Evolutionary conservation across 306 rosid species (phyloP), one percentile per base, ranked within the genome.

Genomic region (Biancaea sappan): DNA sequence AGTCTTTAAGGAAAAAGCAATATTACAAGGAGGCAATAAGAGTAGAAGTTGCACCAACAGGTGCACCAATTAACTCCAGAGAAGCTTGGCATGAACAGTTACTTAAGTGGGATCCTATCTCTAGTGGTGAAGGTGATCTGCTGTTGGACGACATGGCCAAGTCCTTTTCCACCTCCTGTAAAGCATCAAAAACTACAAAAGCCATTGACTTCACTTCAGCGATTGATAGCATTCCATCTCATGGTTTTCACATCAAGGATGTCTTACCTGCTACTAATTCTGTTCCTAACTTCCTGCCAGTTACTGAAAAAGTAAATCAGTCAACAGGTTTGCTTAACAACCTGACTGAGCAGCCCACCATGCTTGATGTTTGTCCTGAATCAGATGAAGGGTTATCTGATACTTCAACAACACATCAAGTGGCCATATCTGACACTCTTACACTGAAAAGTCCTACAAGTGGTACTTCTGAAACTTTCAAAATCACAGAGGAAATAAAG

Each of bases 121-220:
- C 97, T 71, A 88, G 91, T 66, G 97, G 98, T 26, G 86, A 87
- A 74, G 97, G 99, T 50, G 97, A 94, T 80, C 80, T 94, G 77
- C 66, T 77, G 53, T 79, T 90, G 79, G 96, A 88, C 29, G 93
- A 92, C 77, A 66, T 88, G 76, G 88, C 80, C 13, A 83, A 87
- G 62, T 82, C 95, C 48, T 84, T 84, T 73, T 59, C 77, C 57
- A 70, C 82, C 72, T 80, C 89, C 46, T 64, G n/a, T 68, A 74
- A 87, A 51, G 81, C 60, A 67, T 77, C 95, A 29, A 87, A 85
- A 85, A 48, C 73, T 57, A 71, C 76, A 59, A 91, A 86, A 81
- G 86, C 94, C 83, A 88, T 89, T 68, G 84, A 94, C 82, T 91
- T 90, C 77, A 44, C 44, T 77, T 85, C 90, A 2, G 51, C 81